A percentile compares a stretch with the other conserved stretches of the same genome.
Evolutionary conservation across 495 filamentous ascomycete species (phyloP).

Genomic region (Aspergillus nanangensis): DNA sequence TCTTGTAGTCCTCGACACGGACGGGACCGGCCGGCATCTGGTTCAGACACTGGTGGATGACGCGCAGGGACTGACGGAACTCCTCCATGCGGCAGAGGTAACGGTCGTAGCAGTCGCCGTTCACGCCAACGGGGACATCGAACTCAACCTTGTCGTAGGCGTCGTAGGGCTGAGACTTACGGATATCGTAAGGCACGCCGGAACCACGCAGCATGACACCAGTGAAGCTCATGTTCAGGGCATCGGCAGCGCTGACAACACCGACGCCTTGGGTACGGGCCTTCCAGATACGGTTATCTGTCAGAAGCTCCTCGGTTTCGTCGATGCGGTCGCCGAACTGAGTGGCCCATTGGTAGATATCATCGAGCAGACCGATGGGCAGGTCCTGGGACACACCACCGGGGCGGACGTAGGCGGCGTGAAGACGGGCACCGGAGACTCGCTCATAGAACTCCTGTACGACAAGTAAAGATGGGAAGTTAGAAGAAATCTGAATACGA

Average conservation of each 20-base stretch:
- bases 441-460: conserved; percentile 99
- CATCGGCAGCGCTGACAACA: conserved; percentile 85
- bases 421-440: conserved; percentile 95
- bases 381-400: conserved; percentile 96
- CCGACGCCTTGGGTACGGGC: conserved; percentile 87
- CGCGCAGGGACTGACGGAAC: conserved; percentile 94
- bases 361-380: conserved; percentile 90
- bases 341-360: conserved; percentile 99
- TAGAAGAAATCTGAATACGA: too few relatives aligned
- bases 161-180: conserved; percentile 93
- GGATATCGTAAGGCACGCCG: conserved; percentile 96
- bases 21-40: conserved; percentile 96
- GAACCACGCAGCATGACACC: conserved; percentile 98
- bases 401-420: conserved; percentile 96
- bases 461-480: too few relatives aligned
- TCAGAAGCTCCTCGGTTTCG: conserved; percentile 97
- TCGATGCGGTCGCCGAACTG: conserved; percentile 99
- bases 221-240: conserved; percentile 91
- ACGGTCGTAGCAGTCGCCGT: conserved; percentile 98
- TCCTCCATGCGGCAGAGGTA: conserved; percentile 99
- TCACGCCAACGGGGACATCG: conserved; percentile 92
- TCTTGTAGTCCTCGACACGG: conserved; percentile 97
- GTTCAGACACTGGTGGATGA: conserved; percentile 98
- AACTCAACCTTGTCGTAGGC: conserved; percentile 98
- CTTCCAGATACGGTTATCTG: conserved; percentile 99